Evolutionary conservation across 1,139 yeast genomes (phyloP).

Genomic region (Pichia sp.): DNA sequence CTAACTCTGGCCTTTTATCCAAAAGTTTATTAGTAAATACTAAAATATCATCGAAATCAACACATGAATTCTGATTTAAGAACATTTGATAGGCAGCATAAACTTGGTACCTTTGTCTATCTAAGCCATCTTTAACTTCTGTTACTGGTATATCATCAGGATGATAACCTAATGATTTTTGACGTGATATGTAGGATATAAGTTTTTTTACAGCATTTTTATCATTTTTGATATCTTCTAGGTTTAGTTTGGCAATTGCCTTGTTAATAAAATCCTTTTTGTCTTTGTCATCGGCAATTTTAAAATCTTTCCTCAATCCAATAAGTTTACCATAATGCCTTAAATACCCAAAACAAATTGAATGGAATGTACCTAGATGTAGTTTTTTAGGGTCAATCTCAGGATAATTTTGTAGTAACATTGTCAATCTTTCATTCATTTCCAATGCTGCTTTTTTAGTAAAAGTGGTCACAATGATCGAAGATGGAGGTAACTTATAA

Average conservation of each 20-base stretch:
- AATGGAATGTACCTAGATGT: conserved; percentile 81
- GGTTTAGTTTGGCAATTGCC: conserved; percentile 28
- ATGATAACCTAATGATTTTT: conserved; percentile 13
- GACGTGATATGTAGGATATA: conserved; percentile 8
- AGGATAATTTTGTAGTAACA: conserved; percentile 35
- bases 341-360: conserved; percentile 61
- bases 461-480: conserved; percentile 78
- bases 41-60: conserved; percentile 85
- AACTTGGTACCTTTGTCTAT: conserved; percentile 22
- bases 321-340: conserved; percentile 48
- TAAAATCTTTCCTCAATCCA: conserved; percentile 40
- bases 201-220: conserved; percentile 15
- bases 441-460: conserved; percentile 88
- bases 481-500: conserved; percentile 47
- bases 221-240: conserved; percentile 18
- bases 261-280: conserved; percentile 43
- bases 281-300: conserved; percentile 66
- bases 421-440: conserved; percentile 54
- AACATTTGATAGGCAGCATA: conserved; percentile 49
- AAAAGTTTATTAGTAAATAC: conserved; percentile 48
- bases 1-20: conserved; percentile 37
- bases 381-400: conserved; percentile 37
- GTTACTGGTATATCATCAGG: conserved; percentile 34
- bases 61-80: conserved; percentile 36
- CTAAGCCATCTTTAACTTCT: neutral